Conservation (phyloP, 164 flowering plant genomes). For the Vitis amurensis region DNA sequence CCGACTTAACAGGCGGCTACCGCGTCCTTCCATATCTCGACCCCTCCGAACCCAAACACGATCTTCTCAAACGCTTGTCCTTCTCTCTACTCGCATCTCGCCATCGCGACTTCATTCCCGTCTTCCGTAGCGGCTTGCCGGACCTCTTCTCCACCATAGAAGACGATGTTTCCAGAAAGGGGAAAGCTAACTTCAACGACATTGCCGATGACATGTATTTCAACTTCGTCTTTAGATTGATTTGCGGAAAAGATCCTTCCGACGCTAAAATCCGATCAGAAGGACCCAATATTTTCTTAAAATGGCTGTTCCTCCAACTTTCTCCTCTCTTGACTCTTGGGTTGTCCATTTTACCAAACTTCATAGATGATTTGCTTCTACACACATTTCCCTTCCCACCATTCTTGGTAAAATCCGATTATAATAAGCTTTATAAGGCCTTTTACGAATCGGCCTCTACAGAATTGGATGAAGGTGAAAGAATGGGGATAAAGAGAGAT, state of each 20-base stretch:
- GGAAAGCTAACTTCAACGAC: conserved; percentile 20
- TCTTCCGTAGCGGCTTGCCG: conserved; percentile 2
- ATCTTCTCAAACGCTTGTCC: conserved; percentile 9
- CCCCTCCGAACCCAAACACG: conserved; percentile 25
- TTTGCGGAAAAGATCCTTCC: conserved; percentile 9
- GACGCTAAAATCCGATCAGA: conserved; percentile 13
- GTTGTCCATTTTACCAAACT: conserved; percentile 17
- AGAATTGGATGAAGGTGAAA: conserved; percentile 29
- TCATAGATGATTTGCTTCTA: conserved; percentile 23
- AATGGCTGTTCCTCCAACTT: conserved; percentile 32
- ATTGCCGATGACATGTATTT: conserved; percentile 18
- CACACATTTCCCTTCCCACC: conserved; percentile 32
- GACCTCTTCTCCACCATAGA: conserved; percentile 18
- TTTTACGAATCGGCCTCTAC: conserved; percentile 7
- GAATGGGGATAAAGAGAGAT: conserved; percentile 25
- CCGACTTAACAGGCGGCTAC: conserved; percentile 27
- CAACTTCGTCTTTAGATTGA: conserved; percentile 16
- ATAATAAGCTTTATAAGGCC: conserved; percentile 23
- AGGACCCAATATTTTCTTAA: conserved; percentile 10
- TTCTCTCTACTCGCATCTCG: conserved; percentile 13
- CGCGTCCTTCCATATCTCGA: conserved; percentile 24
- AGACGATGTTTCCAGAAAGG: conserved; percentile 2
- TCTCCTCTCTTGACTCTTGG: conserved; percentile 21
- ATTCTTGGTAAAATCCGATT: conserved; percentile 18
- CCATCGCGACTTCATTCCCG: conserved; percentile 13